phyloP scores from a whole-genome alignment of 1,284 basidiomycete genomes.

The Puccinia coronata region DNA sequence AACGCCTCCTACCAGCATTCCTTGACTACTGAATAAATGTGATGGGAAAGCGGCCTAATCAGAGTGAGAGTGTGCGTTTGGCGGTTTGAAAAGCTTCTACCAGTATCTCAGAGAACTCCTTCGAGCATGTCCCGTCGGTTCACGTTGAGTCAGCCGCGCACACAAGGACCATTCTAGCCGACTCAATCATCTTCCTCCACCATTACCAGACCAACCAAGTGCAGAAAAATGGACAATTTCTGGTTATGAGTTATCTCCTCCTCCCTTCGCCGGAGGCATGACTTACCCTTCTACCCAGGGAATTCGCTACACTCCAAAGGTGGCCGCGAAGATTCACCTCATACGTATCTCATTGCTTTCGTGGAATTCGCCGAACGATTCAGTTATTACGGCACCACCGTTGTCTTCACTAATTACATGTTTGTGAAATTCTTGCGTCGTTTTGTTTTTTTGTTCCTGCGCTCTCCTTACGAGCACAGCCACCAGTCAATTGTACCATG shows the following conservation, averaged over 20 bases:
- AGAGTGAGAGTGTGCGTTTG: neutral
- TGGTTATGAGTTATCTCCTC: neutral
- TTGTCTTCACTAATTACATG: constrained; percentile 58
- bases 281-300: constrained; percentile 20
- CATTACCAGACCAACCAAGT: neutral
- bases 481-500: neutral
- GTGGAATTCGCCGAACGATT: constrained; percentile 75
- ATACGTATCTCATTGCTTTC: constrained; percentile 67
- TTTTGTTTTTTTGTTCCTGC: neutral
- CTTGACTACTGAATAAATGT: neutral
- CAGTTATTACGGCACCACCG: constrained; percentile 66
- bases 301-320: constrained; percentile 10
- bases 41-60: no score
- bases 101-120: neutral
- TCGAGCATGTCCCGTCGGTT: neutral
- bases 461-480: neutral
- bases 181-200: neutral
- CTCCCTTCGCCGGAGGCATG: constrained; percentile 15
- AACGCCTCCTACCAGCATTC: no score
- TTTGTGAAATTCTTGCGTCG: constrained; percentile 6
- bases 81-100: neutral
- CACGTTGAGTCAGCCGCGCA: neutral
- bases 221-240: neutral
- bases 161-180: neutral
- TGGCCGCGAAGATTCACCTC: constrained; percentile 26